phyloP scores from a whole-genome alignment of 768 basidiomycete genomes.

The Coprinopsis cinerea region DNA sequence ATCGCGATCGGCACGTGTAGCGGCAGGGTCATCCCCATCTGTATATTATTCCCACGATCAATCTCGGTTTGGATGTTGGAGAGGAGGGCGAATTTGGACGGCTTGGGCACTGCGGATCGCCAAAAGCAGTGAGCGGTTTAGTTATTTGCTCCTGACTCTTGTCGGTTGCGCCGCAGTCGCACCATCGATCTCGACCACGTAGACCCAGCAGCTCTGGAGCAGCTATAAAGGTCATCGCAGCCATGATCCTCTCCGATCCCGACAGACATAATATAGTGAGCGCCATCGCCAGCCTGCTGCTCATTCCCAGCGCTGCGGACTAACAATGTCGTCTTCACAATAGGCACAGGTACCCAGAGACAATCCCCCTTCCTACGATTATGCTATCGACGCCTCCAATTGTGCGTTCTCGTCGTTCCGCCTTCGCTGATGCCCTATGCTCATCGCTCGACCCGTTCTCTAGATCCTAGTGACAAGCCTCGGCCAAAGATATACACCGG shows the following conservation, averaged over 20 bases:
- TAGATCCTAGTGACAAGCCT: constrained; percentile 11
- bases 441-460: neutral
- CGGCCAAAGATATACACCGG: constrained; percentile 7
- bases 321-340: neutral
- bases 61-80: neutral
- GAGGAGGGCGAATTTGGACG: too few relatives aligned
- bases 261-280: constrained; percentile 11
- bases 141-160: neutral
- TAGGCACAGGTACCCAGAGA: constrained; percentile 9
- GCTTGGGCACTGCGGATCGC: too few relatives aligned
- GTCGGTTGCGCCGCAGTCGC: neutral
- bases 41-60: neutral
- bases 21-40: neutral
- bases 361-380: constrained; percentile 16
- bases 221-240: neutral
- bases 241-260: constrained; percentile 6
- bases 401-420: neutral
- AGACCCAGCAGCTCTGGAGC: too few relatives aligned
- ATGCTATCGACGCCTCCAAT: constrained; percentile 5
- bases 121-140: neutral
- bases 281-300: neutral
- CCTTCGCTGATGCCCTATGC: neutral
- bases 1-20: constrained; percentile 2
- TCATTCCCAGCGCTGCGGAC: too few relatives aligned
- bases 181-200: neutral